These are phyloP conservation scores for Benincasa hispida DNA, from an alignment of 306 rosid genomes.

Conservation along the genomic window DNA sequence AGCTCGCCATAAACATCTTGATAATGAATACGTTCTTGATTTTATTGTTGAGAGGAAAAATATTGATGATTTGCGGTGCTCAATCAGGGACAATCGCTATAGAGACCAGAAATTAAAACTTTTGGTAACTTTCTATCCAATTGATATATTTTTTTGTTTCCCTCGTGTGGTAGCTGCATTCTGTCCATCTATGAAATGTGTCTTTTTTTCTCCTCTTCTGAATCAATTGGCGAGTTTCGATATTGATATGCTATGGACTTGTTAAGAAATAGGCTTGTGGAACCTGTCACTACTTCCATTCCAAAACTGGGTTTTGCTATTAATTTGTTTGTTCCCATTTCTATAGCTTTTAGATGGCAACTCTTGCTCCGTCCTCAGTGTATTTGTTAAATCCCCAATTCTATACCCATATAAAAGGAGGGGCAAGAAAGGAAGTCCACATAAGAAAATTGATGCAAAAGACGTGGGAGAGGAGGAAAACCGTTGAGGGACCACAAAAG, in stretches of 20 bases:
- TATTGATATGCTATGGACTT: not conserved
- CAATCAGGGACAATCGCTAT: constrained; percentile 92
- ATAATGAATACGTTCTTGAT: constrained; percentile 80
- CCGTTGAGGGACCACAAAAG: too few relatives aligned
- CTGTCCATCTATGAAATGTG: not conserved
- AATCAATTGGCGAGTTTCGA: not conserved
- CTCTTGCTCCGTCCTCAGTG: not conserved
- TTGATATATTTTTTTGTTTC: not conserved
- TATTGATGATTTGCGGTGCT: constrained; percentile 66
- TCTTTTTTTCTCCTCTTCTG: not conserved
- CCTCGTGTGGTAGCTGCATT: not conserved
- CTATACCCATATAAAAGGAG: too few relatives aligned
- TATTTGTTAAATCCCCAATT: too few relatives aligned
- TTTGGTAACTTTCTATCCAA: constrained; percentile 38
- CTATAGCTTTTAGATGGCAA: not conserved
- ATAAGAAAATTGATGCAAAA: too few relatives aligned
- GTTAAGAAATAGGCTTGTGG: not conserved
- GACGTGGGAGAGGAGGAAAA: too few relatives aligned
- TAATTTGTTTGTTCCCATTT: not conserved
- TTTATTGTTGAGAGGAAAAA: constrained; percentile 93
- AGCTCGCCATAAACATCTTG: constrained; percentile 62
- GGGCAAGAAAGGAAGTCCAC: too few relatives aligned
- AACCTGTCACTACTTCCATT: not conserved
- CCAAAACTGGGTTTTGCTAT: constrained; percentile 1
- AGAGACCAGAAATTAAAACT: constrained; percentile 86